These are phyloP conservation scores for Penicillium riverlandense DNA, from an alignment of 495 filamentous ascomycete genomes.

Conservation along the genomic window DNA sequence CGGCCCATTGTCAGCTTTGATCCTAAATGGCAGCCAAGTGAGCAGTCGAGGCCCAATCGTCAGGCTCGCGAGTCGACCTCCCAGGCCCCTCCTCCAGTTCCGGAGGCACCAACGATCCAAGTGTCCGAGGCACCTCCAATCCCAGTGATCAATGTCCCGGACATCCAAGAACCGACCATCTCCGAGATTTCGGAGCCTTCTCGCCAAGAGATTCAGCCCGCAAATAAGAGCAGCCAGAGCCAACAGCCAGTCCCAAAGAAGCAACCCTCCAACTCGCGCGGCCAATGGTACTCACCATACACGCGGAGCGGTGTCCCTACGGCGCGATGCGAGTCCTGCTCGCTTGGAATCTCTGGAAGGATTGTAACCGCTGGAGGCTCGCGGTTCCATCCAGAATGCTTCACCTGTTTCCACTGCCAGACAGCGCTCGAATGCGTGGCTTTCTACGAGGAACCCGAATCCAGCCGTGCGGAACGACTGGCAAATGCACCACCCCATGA, in stretches of 20 bases:
- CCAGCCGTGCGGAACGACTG: constrained; percentile 59
- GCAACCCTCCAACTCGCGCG: constrained; percentile 18
- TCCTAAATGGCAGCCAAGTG: constrained; percentile 62
- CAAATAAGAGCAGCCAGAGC: constrained; percentile 5
- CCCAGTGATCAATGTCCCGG: constrained; percentile 59
- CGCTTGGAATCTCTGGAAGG: constrained; percentile 76
- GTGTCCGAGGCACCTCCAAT: constrained; percentile 46
- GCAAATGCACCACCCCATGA: constrained; percentile 41
- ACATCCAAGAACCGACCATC: constrained; percentile 36
- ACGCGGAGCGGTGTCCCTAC: constrained; percentile 55
- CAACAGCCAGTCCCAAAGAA: constrained; percentile 14
- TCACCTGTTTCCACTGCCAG: constrained; percentile 81
- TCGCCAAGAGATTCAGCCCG: constrained; percentile 1
- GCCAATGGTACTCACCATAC: constrained; percentile 33
- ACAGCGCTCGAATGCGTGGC: constrained; percentile 89
- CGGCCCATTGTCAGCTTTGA: constrained; percentile 94
- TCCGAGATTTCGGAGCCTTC: constrained; percentile 21
- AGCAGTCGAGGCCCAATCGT: constrained; percentile 18
- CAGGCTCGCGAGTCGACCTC: constrained; percentile 10
- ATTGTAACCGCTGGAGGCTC: constrained; percentile 72
- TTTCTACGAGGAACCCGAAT: constrained; percentile 85
- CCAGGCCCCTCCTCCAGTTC: constrained; percentile 29
- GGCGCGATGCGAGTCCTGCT: constrained; percentile 77
- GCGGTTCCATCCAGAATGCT: constrained; percentile 94
- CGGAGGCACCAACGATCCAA: constrained; percentile 28